Percentiles rank a stretch among this genome's conserved stretches.
These are phyloP conservation scores for Leccinum subatratum DNA, from an alignment of 1,284 basidiomycete genomes.

Conservation along the genomic window DNA sequence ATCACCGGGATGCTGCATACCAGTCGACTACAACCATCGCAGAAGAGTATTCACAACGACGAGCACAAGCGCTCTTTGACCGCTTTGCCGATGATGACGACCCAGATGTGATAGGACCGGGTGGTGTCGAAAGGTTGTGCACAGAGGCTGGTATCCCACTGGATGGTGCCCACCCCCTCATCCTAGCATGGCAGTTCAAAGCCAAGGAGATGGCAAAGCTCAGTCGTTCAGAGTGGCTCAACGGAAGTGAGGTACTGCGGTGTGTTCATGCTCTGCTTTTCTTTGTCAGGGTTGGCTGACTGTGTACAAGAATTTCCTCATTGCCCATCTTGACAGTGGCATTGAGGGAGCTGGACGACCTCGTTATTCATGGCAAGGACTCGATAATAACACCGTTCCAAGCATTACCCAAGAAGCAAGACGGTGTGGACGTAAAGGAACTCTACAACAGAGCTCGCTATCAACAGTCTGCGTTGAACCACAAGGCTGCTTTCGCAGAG, in stretches of 20 bases:
- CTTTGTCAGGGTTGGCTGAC: conserved; percentile 11
- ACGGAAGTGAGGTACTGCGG: conserved; percentile 54
- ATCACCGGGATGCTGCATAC: conserved; percentile 4
- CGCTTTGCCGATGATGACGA: conserved; percentile 60
- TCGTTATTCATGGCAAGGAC: conserved; percentile 52
- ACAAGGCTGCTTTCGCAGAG: conserved; percentile 51
- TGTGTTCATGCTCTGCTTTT: conserved; percentile 32
- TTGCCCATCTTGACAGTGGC: conserved; percentile 45
- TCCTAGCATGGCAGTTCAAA: conserved; percentile 68
- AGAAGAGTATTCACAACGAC: conserved; percentile 48
- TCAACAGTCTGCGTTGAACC: conserved; percentile 45
- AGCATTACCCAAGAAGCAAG: conserved; percentile 35
- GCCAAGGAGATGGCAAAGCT: conserved; percentile 68
- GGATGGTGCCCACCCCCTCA: conserved; percentile 64
- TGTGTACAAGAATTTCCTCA: conserved; percentile 51
- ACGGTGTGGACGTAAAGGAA: conserved; percentile 27
- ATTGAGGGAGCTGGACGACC: conserved; percentile 56
- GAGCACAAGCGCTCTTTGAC: conserved; percentile 54
- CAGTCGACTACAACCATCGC: conserved; percentile 21
- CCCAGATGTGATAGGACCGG: conserved; percentile 55
- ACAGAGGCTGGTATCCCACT: conserved; percentile 59
- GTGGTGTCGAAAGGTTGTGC: conserved; percentile 64
- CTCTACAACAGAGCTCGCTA: conserved; percentile 57
- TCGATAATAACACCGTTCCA: conserved; percentile 23
- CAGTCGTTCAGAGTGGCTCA: conserved; percentile 61